A percentile compares a stretch with the other conserved stretches of the same genome.
These are phyloP conservation scores for Citrus mangshanensis DNA, from an alignment of 345 rosid genomes.

Conservation along the genomic window DNA sequence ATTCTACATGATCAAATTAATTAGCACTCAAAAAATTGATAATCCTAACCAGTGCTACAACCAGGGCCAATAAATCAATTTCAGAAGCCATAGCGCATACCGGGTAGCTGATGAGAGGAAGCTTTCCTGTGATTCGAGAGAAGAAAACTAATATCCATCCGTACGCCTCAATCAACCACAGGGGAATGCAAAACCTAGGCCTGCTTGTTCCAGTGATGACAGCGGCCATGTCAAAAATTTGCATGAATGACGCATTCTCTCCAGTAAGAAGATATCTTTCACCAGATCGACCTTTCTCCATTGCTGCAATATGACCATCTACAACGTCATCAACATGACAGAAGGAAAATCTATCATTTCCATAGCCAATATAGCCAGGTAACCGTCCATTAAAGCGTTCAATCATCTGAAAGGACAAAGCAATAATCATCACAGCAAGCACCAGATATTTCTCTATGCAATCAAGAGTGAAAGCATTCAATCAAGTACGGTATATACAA, in stretches of 20 bases:
- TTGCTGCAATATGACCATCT: slow-evolving; percentile 73
- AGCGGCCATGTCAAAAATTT: slow-evolving; percentile 74
- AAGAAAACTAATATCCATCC: slow-evolving; percentile 69
- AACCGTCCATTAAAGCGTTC: slow-evolving; percentile 81
- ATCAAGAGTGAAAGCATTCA: background rate
- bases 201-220: slow-evolving; percentile 52
- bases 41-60: background rate
- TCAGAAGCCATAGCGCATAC: slow-evolving; percentile 38
- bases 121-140: slow-evolving; percentile 73
- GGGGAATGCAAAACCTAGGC: slow-evolving; percentile 65
- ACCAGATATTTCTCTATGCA: background rate
- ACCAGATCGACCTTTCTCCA: slow-evolving; percentile 63
- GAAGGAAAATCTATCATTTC: slow-evolving; percentile 68
- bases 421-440: background rate
- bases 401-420: slow-evolving; percentile 47
- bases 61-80: background rate
- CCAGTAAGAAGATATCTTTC: slow-evolving; percentile 87
- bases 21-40: background rate
- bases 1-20: background rate
- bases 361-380: slow-evolving; percentile 80
- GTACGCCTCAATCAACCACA: slow-evolving; percentile 54
- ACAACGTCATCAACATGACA: slow-evolving; percentile 86
- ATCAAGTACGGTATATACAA: background rate
- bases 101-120: slow-evolving; percentile 84
- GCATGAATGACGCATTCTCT: slow-evolving; percentile 75